These are phyloP conservation scores for Neurospora sp. DNA, from an alignment of 2,329 filamentous ascomycete species.

Conservation along the genomic window DNA sequence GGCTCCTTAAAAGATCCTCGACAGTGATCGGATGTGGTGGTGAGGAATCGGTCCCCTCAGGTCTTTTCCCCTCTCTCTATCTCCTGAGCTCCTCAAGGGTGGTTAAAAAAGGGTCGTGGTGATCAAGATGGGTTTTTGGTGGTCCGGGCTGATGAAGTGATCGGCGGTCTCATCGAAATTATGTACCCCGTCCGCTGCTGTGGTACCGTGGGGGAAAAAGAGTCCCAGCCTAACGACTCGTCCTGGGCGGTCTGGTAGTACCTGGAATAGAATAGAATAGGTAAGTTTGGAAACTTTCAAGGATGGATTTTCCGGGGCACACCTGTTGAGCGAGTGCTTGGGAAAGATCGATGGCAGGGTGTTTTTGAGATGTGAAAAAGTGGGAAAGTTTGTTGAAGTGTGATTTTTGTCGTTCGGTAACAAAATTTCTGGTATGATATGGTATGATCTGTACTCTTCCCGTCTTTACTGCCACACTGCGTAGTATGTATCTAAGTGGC, in stretches of 20 bases:
- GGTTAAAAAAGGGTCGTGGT: not conserved
- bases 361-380: not conserved
- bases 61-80: not conserved
- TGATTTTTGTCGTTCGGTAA: not conserved
- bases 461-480: not conserved
- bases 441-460: not conserved
- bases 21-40: not conserved
- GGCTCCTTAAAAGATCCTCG: not conserved
- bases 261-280: not conserved
- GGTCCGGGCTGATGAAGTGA: not conserved
- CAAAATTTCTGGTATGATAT: not conserved
- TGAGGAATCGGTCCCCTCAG: not conserved
- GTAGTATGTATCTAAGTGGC: not conserved
- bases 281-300: not conserved
- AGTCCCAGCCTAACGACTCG: not conserved
- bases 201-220: not conserved
- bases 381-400: not conserved
- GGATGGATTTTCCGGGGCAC: not conserved
- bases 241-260: not conserved
- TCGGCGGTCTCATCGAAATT: not conserved
- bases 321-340: not conserved
- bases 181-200: not conserved
- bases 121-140: not conserved
- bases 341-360: not conserved
- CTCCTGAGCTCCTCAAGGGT: not conserved